phyloP scores from a whole-genome alignment of 2,329 filamentous ascomycete species.

The Capronia americana region DNA sequence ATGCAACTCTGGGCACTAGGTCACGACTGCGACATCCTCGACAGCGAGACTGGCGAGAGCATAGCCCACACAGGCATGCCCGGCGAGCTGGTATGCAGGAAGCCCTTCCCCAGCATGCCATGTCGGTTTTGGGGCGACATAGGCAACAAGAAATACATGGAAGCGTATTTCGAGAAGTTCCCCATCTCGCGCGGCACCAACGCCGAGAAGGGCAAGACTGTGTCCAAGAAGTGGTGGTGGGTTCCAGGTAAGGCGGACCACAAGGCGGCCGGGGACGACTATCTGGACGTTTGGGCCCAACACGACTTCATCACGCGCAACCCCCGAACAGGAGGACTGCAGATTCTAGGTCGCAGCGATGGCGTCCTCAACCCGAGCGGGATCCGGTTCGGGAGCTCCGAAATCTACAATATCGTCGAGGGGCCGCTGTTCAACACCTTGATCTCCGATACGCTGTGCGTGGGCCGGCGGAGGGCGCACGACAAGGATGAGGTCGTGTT shows the following conservation, averaged over 20 bases:
- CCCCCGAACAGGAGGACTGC: slow-evolving; percentile 49
- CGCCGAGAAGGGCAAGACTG: not conserved
- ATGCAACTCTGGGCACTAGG: slow-evolving; percentile 55
- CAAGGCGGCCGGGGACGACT: slow-evolving; percentile 25
- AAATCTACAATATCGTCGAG: slow-evolving; percentile 59
- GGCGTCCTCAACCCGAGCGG: slow-evolving; percentile 57
- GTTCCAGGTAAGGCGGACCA: not conserved
- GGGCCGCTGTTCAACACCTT: slow-evolving; percentile 41
- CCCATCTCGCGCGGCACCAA: not conserved
- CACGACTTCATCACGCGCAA: slow-evolving; percentile 56
- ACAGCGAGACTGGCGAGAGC: slow-evolving; percentile 45
- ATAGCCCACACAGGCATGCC: slow-evolving; percentile 43
- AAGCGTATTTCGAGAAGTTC: slow-evolving; percentile 56
- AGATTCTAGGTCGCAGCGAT: slow-evolving; percentile 55
- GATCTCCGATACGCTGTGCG: slow-evolving; percentile 49
- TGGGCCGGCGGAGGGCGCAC: slow-evolving; percentile 46
- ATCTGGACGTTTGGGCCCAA: slow-evolving; percentile 52
- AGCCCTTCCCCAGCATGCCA: slow-evolving; percentile 56
- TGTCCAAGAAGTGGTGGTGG: not conserved
- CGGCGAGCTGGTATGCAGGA: slow-evolving; percentile 55
- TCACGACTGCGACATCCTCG: slow-evolving; percentile 55
- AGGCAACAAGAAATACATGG: slow-evolving; percentile 49
- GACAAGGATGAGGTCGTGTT: slow-evolving; percentile 51
- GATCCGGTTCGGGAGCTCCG: slow-evolving; percentile 55
- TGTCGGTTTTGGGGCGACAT: slow-evolving; percentile 55